Evolutionary conservation across 306 rosid genomes (phyloP), one percentile per base, ranked within the genome.

Genomic region (Calophaca sinica): DNA sequence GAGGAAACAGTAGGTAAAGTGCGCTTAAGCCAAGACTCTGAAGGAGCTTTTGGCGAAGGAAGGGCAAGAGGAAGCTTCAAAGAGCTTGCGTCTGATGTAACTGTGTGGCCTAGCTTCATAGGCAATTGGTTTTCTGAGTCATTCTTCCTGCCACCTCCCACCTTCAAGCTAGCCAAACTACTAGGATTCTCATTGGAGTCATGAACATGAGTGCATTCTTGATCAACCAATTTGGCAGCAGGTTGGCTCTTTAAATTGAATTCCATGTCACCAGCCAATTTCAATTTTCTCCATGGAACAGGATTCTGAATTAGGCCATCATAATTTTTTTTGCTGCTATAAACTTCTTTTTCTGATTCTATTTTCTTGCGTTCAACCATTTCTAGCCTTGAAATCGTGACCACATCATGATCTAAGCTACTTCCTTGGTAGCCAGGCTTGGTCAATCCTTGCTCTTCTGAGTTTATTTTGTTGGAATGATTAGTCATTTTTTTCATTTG

Each of bases 21-120:
- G 28, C 87, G 94, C 80, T 86, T 86, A 45, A 94, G 88, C 98
- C 98, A 94, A 71, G 98, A 94, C 53, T 94, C 96, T 32, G 98
- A 89, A 35, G 98, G 98, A 65, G 96, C 92, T 84, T 89, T 88
- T 11, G 97, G 97, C 68, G 74, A 80, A 39, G 94, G 97, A 31
- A 87, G 91, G 50, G 89, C 81, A 67, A 91, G 89, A 72, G 87
- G 86, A 67, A 29, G 66, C 68, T 62, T 86, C 70, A 69, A 36
- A 68, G 74, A 44, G 71, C 46, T 63, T 11, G 68, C 45, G 31
- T 55, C 12, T 38, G 83, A 77, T 46, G 72, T 77, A 74, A 45
- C 65, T 62, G 70, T 49, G 12, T 52, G 70, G 62, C 73, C 69
- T 44, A 76, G 42, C 53, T 62, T 82, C 46, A n/a, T 77, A 15